These are phyloP conservation scores for Galerina marginata DNA, from an alignment of 768 basidiomycete genomes.

Conservation along the genomic window DNA sequence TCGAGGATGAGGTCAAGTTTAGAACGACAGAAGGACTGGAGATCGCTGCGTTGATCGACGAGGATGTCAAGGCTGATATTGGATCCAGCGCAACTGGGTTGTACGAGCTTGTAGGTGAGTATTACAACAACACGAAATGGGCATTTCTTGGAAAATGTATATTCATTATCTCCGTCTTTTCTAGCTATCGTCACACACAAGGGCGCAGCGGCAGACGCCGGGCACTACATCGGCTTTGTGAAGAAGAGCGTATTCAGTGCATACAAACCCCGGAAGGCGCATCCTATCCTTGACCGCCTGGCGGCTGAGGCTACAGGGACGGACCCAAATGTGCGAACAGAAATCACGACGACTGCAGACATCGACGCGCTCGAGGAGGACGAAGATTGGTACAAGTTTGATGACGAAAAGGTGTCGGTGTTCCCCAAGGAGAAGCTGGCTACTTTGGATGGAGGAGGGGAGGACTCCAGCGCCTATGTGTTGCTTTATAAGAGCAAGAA, in stretches of 20 bases:
- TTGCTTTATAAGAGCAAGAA: slow-evolving; percentile 78
- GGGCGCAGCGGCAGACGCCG: slow-evolving; percentile 91
- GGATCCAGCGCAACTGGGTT: slow-evolving; percentile 81
- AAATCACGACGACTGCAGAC: slow-evolving; percentile 32
- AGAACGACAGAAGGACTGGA: slow-evolving; percentile 68
- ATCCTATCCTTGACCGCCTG: neutral
- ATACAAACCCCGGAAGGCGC: slow-evolving; percentile 19
- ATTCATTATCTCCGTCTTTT: slow-evolving; percentile 2
- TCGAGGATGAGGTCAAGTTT: slow-evolving; percentile 70
- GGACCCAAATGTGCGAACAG: slow-evolving; percentile 15
- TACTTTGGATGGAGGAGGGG: slow-evolving; percentile 89
- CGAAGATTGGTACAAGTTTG: slow-evolving; percentile 95
- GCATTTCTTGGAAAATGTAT: neutral
- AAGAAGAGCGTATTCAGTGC: slow-evolving; percentile 76
- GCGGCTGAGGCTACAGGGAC: slow-evolving; percentile 6
- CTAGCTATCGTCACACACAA: slow-evolving; percentile 96
- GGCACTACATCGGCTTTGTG: slow-evolving; percentile 94
- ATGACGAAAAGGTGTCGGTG: slow-evolving; percentile 90
- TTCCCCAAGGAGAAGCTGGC: slow-evolving; percentile 86
- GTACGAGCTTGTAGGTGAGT: slow-evolving; percentile 90
- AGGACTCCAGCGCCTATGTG: slow-evolving; percentile 91
- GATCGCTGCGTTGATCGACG: slow-evolving; percentile 67
- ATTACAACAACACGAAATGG: neutral
- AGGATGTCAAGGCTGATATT: slow-evolving; percentile 66
- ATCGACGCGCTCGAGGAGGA: slow-evolving; percentile 59